Evolutionary conservation across 192 early-diverging fungal genomes (phyloP).

Genomic region (Umbelopsis sp.): DNA sequence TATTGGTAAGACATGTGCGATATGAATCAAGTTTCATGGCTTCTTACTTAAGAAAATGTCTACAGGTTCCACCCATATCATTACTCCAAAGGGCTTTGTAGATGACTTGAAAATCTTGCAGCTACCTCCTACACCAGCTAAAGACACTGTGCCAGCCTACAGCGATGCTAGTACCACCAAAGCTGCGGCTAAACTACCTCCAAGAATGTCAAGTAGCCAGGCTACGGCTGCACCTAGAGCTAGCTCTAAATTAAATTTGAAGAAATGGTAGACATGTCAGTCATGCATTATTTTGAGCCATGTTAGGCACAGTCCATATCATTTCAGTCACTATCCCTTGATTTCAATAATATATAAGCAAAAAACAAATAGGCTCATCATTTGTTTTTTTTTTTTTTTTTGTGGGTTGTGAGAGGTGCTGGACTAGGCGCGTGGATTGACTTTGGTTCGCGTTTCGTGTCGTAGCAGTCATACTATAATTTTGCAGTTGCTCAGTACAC

Average conservation of each 20-base stretch:
- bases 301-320: no score
- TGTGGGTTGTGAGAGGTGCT: no score
- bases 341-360: no score
- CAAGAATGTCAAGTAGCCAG: conserved; percentile 19
- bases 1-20: conserved; percentile 50
- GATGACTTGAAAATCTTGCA: conserved; percentile 66
- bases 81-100: conserved; percentile 71
- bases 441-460: no score
- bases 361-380: no score
- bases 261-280: background rate
- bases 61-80: conserved; percentile 74
- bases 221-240: background rate
- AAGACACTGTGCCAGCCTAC: conserved; percentile 47
- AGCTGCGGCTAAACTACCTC: background rate
- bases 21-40: background rate
- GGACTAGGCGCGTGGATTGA: no score
- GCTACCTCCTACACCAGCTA: conserved; percentile 40
- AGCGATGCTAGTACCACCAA: conserved; percentile 12
- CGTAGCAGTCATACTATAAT: no score
- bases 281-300: background rate
- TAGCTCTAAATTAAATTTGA: background rate
- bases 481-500: background rate
- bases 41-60: background rate
- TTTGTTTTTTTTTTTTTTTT: no score
- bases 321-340: no score